phyloP scores from a whole-genome alignment of 192 early-diverging fungal species.

The Paraglomus brasilianum region DNA sequence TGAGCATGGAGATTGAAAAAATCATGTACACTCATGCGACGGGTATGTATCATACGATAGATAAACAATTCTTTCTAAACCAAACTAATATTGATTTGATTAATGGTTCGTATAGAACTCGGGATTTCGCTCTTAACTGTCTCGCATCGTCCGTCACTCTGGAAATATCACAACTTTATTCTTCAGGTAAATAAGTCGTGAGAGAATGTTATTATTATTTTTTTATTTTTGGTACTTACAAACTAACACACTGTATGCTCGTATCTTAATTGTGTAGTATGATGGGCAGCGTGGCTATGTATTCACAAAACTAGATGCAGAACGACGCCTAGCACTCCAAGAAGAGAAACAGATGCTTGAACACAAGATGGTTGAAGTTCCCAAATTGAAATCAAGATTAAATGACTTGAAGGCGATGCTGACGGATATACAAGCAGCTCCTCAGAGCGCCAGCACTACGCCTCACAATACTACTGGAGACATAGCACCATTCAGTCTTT shows the following conservation, averaged over 20 bases:
- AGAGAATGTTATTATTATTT: neutral
- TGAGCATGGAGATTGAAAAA: slow-evolving; percentile 91
- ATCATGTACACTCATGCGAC: slow-evolving; percentile 86
- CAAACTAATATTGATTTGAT: too few species aligned
- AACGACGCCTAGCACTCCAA: slow-evolving; percentile 80
- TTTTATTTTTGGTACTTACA: neutral
- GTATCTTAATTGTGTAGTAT: slow-evolving; percentile 78
- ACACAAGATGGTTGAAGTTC: slow-evolving; percentile 72
- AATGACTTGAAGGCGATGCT: slow-evolving; percentile 58
- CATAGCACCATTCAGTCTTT: slow-evolving; percentile 11
- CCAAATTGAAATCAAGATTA: slow-evolving; percentile 71
- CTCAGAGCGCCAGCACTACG: slow-evolving; percentile 8
- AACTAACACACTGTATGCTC: neutral
- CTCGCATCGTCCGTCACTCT: slow-evolving; percentile 91
- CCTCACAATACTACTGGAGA: neutral
- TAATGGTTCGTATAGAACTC: slow-evolving; percentile 43
- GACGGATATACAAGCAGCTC: slow-evolving; percentile 37
- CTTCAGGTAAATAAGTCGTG: neutral
- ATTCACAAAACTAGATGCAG: slow-evolving; percentile 87
- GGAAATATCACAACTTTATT: slow-evolving; percentile 90
- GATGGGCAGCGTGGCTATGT: slow-evolving; percentile 97
- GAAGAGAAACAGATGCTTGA: slow-evolving; percentile 88
- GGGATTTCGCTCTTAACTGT: slow-evolving; percentile 93
- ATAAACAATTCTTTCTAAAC: too few species aligned
- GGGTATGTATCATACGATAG: slow-evolving; percentile 29